Evolutionary conservation across 1,284 basidiomycete genomes (phyloP), one percentile per base, ranked within the genome.

Genomic region (Moesziomyces antarcticus): DNA sequence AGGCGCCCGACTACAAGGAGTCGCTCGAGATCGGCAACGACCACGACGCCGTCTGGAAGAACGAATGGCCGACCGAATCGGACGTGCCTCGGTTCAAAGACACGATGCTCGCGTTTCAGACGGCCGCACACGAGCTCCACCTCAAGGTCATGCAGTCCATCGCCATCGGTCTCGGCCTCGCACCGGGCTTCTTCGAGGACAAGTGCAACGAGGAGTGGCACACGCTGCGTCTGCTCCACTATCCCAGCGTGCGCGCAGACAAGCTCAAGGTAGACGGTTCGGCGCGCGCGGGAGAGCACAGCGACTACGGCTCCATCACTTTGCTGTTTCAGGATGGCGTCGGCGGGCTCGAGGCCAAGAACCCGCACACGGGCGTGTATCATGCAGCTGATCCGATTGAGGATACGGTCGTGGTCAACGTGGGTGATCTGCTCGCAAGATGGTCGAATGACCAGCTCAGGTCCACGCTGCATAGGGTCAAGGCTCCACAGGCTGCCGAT

Each of bases 21-120:
- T 87, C 88, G 16, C 92, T 93, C 89, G 92, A 94, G 83, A 93
- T 91, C 89, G 89, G 91, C 91, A 73, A 86, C 87, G 30, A 86
- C 84, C 35, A 91, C 89, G 90, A 89, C 88, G 58, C 77, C 3
- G 73, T 66, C 14, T 82, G 72, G 71, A 67, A 68, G 83, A 94
- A 94, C 83, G 87, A 87, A 73, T 94, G 93, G 92, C 92, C 91
- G 3, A 83, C 86, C 48, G 89, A 92, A 75, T 75, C 64, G 3
- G 88, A 90, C 53, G 88, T 85, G 3, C 91, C 91, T 0, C 86
- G 82, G 3, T 93, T 93, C 85, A 91, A 90, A 81, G 80, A 85
- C 14, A 89, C 88, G 3, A 92, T 92, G 89, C 85, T 92, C 62
- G 85, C 87, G 56, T 93, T 93, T 84, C 92, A 90, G 80, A 87